Percentiles rank a stretch among this genome's conserved stretches.
Conservation (phyloP, 495 filamentous ascomycete species). For the Terfezia boudieri region DNA sequence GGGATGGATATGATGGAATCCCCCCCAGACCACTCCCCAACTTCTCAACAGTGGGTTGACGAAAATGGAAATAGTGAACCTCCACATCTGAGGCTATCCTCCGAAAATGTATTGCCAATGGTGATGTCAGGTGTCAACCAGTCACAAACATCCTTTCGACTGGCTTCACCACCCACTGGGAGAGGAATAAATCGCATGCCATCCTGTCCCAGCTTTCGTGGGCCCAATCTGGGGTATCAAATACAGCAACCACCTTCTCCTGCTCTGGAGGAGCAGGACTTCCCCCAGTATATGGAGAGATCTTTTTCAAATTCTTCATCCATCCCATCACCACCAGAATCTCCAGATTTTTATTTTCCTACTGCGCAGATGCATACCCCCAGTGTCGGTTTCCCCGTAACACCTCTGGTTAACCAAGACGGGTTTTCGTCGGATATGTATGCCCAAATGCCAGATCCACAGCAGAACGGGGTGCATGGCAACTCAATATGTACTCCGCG, state of each 20-base stretch:
- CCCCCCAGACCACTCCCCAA: neutral
- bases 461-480: too few species aligned
- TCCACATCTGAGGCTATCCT: neutral
- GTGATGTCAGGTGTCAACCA: neutral
- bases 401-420: conserved; percentile 9
- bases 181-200: neutral
- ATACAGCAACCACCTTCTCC: conserved; percentile 12
- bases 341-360: conserved; percentile 12
- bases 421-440: neutral
- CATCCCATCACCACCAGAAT: conserved; percentile 17
- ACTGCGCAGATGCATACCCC: conserved; percentile 3
- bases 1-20: neutral
- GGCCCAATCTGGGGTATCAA: neutral
- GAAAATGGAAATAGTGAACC: neutral
- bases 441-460: neutral
- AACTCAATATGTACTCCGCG: neutral
- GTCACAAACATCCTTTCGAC: neutral
- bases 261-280: conserved; percentile 11
- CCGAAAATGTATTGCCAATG: neutral
- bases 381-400: conserved; percentile 10
- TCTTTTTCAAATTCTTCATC: conserved; percentile 10
- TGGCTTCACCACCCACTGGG: neutral
- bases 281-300: conserved; percentile 6
- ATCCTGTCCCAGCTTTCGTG: neutral
- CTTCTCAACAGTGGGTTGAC: neutral